Conservation (phyloP, 2,329 filamentous ascomycete genomes). For the Beauveria australis region DNA sequence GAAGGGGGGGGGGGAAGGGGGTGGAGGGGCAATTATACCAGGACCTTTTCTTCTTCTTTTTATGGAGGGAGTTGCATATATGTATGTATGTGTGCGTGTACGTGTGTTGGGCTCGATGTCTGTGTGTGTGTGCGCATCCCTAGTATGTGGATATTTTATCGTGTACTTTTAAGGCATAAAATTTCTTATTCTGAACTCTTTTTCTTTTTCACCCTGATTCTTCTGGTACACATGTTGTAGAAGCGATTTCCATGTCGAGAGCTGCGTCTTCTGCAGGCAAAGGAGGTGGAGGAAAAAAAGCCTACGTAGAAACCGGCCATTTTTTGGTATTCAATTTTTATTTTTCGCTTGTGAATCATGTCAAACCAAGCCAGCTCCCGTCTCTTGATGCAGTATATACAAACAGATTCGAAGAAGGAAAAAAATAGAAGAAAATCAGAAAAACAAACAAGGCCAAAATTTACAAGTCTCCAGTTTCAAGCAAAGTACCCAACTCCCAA, state of each 20-base stretch:
- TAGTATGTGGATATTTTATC: background rate
- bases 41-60: background rate
- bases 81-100: background rate
- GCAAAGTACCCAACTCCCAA: background rate
- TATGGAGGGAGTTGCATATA: background rate
- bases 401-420: no score
- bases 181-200: background rate
- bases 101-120: background rate
- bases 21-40: background rate
- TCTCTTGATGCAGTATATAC: no score
- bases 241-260: no score
- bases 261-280: no score
- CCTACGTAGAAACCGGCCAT: no score
- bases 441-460: background rate
- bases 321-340: no score
- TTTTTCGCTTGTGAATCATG: no score
- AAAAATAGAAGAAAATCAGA: no score
- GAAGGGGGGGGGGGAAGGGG: background rate
- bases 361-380: no score
- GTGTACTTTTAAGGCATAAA: conserved; percentile 1
- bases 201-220: no score
- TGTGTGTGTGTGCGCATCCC: background rate
- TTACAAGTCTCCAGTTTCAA: background rate
- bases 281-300: no score
- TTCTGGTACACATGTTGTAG: no score